phyloP scores from a whole-genome alignment of 139 green algal genomes.

The Coelastrella sp. region DNA sequence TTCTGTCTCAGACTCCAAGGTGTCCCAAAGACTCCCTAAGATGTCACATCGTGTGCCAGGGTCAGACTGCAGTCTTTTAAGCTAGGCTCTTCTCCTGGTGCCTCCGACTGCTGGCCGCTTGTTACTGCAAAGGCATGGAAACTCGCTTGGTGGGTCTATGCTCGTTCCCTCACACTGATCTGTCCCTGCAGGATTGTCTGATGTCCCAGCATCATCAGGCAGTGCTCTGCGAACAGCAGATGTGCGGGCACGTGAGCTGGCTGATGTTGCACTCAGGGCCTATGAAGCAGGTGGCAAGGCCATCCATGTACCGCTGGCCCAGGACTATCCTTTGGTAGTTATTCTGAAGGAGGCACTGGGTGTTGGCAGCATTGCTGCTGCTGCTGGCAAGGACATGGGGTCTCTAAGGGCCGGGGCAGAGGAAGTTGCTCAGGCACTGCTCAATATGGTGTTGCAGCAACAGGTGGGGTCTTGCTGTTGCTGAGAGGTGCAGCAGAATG shows the following conservation, averaged over 20 bases:
- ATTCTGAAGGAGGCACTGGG: conserved; percentile 54
- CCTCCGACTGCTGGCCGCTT: too few species aligned
- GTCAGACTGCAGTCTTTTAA: too few species aligned
- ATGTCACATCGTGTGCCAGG: too few species aligned
- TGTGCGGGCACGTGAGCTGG: conserved; percentile 50
- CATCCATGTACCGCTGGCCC: conserved; percentile 72
- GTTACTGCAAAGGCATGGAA: not conserved
- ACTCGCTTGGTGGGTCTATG: not conserved
- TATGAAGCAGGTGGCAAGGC: conserved; percentile 53
- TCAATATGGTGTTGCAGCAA: conserved; percentile 67
- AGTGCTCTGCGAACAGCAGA: conserved; percentile 6
- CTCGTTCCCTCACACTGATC: not conserved
- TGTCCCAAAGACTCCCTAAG: too few species aligned
- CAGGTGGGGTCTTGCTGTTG: conserved; percentile 17
- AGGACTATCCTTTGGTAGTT: conserved; percentile 66
- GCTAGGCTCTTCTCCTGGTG: too few species aligned
- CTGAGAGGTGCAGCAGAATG: too few species aligned
- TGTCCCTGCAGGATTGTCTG: conserved; percentile 25
- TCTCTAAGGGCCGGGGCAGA: conserved; percentile 34
- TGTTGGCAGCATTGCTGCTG: conserved; percentile 11
- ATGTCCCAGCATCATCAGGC: not conserved
- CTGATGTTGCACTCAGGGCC: conserved; percentile 28
- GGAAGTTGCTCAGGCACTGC: conserved; percentile 66
- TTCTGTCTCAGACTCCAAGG: too few species aligned
- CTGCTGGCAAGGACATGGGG: conserved; percentile 25